These are phyloP conservation scores for Oropetium thomaeum DNA, from an alignment of 176 grass and related monocot genomes.

Conservation along the genomic window DNA sequence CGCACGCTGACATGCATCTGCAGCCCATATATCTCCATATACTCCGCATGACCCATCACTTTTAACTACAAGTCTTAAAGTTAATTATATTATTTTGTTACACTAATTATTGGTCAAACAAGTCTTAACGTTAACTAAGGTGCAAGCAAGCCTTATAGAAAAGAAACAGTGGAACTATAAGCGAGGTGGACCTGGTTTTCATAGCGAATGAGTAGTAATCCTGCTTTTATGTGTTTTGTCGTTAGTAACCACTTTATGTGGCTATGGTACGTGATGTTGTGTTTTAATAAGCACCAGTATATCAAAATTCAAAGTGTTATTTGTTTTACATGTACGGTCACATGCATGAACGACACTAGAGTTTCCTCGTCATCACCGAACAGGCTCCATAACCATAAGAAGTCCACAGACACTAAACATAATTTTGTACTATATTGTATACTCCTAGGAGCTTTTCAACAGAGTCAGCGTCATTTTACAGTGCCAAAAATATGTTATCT, in stretches of 20 bases:
- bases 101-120: background rate
- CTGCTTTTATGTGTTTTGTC: slow-evolving; percentile 20
- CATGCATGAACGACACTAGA: slow-evolving; percentile 20
- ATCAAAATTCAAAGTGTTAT: background rate
- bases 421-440: background rate
- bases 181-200: background rate
- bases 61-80: no score
- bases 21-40: no score
- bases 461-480: slow-evolving; percentile 15
- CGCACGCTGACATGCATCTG: no score
- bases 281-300: slow-evolving; percentile 9
- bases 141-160: background rate
- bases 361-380: slow-evolving; percentile 43
- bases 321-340: background rate
- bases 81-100: no score
- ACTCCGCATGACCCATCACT: no score
- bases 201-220: background rate
- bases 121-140: background rate
- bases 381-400: background rate
- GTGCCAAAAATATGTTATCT: background rate
- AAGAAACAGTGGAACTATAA: background rate
- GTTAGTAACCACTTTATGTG: slow-evolving; percentile 12
- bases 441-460: background rate
- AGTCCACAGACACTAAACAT: background rate
- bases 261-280: slow-evolving; percentile 3